phyloP scores from a whole-genome alignment of 352 stramenopile species.

The Aphanomyces cochlioides region DNA sequence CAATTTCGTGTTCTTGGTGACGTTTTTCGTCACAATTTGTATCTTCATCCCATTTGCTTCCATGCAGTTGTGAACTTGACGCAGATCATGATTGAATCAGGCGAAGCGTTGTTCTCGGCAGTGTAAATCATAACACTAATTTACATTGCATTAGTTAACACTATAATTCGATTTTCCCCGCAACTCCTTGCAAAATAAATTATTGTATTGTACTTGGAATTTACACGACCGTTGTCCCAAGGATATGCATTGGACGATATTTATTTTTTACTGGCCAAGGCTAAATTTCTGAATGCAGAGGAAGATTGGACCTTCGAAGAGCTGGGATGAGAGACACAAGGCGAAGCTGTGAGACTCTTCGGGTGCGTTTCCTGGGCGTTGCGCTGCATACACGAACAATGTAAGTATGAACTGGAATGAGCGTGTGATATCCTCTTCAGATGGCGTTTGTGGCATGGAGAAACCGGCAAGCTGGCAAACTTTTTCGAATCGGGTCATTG shows the following conservation, averaged over 20 bases:
- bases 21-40: no score
- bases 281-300: background rate
- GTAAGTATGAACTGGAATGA: background rate
- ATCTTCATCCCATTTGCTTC: no score
- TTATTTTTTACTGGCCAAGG: background rate
- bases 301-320: background rate
- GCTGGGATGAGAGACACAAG: background rate
- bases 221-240: background rate
- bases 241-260: background rate
- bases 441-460: background rate
- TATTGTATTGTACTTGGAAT: conserved; percentile 8
- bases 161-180: no score
- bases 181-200: no score
- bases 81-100: no score
- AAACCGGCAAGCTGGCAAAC: background rate
- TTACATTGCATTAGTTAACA: no score
- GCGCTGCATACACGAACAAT: background rate
- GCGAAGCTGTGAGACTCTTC: background rate
- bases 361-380: background rate
- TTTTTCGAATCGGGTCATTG: background rate
- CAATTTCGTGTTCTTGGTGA: no score
- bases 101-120: no score
- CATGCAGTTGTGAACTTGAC: no score
- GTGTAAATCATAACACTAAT: no score
- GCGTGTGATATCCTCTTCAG: background rate